Percentiles rank a stretch among this genome's conserved stretches.
Evolutionary conservation across 129 eudicot species (phyloP).

Genomic region (Solidago caesia): DNA sequence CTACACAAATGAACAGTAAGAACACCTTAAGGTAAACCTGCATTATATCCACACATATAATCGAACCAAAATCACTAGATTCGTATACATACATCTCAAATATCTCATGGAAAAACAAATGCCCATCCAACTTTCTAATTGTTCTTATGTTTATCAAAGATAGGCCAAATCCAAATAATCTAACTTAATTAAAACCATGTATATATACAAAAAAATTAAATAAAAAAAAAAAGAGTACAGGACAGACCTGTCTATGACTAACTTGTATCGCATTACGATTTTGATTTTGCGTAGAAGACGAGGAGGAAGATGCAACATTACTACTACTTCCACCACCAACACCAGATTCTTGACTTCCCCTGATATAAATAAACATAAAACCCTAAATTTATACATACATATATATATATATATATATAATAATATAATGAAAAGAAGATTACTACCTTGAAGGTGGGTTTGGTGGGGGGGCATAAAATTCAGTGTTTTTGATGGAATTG

Average conservation of each 20-base stretch:
- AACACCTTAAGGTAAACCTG: no score
- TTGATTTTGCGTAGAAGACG: not conserved
- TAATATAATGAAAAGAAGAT: not conserved
- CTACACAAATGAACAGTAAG: no score
- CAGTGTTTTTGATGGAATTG: conserved; percentile 73
- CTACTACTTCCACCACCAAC: conserved; percentile 29
- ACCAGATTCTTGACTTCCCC: conserved; percentile 35
- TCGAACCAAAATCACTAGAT: no score
- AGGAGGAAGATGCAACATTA: conserved; percentile 19
- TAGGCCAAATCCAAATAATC: no score
- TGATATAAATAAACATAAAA: conserved; percentile 3
- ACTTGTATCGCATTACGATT: conserved; percentile 80
- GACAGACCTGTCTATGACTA: conserved; percentile 82
- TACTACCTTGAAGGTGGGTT: conserved; percentile 43
- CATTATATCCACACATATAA: no score
- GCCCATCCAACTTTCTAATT: no score
- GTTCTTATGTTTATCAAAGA: no score
- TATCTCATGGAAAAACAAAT: no score
- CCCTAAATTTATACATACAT: conserved; percentile 9
- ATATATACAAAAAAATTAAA: conserved; percentile 2
- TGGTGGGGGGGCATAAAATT: conserved; percentile 65
- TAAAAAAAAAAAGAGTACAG: not conserved
- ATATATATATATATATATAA: not conserved
- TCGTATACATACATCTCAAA: no score
- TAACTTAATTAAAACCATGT: no score